Conservation (phyloP, 148 eudicot species). For the Chenopodium berlandieri region DNA sequence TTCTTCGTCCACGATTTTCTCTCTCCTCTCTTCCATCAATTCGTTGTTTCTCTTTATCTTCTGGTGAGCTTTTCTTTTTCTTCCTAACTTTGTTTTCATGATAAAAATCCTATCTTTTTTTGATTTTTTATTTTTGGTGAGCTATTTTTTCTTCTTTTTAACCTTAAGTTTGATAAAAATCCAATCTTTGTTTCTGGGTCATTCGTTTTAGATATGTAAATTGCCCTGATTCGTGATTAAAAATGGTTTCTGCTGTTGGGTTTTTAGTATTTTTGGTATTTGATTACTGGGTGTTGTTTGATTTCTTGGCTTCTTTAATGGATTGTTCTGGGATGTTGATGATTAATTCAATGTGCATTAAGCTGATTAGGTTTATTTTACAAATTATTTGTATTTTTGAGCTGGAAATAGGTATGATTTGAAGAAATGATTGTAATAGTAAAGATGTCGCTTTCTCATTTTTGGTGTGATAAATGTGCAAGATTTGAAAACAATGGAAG, state of each 20-base stretch:
- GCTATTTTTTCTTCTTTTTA: background rate
- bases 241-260: slow-evolving; percentile 2
- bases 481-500: background rate
- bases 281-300: background rate
- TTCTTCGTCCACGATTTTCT: slow-evolving; percentile 2
- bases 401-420: background rate
- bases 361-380: background rate
- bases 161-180: background rate
- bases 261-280: background rate
- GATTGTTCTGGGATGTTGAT: no score
- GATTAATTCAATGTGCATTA: background rate
- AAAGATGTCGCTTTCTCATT: background rate
- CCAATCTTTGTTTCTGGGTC: slow-evolving; percentile 11
- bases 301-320: background rate
- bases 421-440: background rate
- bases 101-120: slow-evolving; percentile 4
- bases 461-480: background rate
- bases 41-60: background rate
- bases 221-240: background rate
- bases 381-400: background rate
- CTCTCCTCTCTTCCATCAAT: background rate
- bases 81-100: background rate
- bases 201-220: background rate
- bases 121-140: slow-evolving; percentile 13
- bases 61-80: slow-evolving; percentile 17